Conservation (phyloP, 129 eudicot species). For the Chrysanthemum lavandulifolium region DNA sequence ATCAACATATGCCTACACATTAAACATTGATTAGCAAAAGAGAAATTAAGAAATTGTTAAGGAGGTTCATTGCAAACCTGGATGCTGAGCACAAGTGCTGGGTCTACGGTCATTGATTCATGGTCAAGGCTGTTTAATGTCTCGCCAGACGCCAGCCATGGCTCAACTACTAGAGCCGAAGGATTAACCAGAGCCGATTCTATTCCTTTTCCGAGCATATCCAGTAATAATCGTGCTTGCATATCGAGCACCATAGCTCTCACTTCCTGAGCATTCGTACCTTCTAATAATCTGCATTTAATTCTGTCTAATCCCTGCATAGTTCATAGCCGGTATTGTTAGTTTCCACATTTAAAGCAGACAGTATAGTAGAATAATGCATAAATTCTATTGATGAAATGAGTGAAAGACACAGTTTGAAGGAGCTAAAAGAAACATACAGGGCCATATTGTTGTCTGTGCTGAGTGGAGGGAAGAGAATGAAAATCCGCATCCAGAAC, state of each 20-base stretch:
- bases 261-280: slow-evolving; percentile 95
- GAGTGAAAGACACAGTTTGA: slow-evolving; percentile 13
- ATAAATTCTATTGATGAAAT: no score
- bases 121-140: slow-evolving; percentile 68
- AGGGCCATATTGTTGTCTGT: slow-evolving; percentile 96
- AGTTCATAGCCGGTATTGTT: slow-evolving; percentile 13
- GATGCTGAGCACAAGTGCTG: slow-evolving; percentile 73
- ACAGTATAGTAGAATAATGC: background rate
- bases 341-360: slow-evolving; percentile 4
- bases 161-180: slow-evolving; percentile 80
- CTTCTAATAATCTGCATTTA: slow-evolving; percentile 95
- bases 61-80: slow-evolving; percentile 54
- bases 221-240: slow-evolving; percentile 95
- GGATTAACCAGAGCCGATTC: slow-evolving; percentile 94
- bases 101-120: slow-evolving; percentile 92
- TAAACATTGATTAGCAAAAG: background rate
- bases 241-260: slow-evolving; percentile 99
- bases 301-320: slow-evolving; percentile 93
- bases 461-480: slow-evolving; percentile 94
- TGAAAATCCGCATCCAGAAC: slow-evolving; percentile 98
- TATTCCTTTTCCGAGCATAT: slow-evolving; percentile 98
- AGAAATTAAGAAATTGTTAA: background rate
- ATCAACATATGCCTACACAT: slow-evolving; percentile 93
- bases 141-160: slow-evolving; percentile 95
- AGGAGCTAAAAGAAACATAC: slow-evolving; percentile 51